Evolutionary conservation across 108 stramenopile species (phyloP).

Genomic region (Nannochloropsis gaditana): DNA sequence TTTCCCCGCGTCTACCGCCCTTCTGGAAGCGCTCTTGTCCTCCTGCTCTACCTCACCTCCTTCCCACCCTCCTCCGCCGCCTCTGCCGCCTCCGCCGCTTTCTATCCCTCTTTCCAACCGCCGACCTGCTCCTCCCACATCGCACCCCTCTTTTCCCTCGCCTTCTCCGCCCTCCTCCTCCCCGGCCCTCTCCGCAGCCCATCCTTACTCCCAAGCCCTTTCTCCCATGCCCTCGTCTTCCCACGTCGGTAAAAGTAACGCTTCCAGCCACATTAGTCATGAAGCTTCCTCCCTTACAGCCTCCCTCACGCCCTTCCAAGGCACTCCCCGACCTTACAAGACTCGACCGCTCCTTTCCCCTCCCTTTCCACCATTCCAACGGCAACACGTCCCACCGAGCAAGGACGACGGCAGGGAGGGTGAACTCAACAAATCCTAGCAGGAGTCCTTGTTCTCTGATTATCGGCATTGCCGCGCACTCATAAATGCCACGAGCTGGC

Average conservation of each 20-base stretch:
- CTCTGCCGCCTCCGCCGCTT: background rate
- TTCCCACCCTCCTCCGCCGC: background rate
- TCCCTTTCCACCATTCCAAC: background rate
- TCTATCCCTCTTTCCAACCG: background rate
- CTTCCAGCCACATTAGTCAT: background rate
- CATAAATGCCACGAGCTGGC: background rate
- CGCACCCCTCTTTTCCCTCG: background rate
- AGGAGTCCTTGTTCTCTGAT: background rate
- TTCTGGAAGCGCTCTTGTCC: background rate
- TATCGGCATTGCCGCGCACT: background rate
- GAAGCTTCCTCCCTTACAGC: background rate
- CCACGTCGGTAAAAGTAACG: background rate
- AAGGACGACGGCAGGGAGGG: too few relatives aligned
- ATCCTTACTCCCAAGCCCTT: too few relatives aligned
- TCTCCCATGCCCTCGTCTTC: too few relatives aligned
- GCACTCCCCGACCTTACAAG: slow-evolving; percentile 2
- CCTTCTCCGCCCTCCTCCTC: background rate
- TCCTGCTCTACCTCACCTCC: background rate
- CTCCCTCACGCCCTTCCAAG: background rate
- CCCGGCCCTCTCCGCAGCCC: background rate
- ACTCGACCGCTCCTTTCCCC: background rate
- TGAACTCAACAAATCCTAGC: too few relatives aligned
- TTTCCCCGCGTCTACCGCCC: background rate
- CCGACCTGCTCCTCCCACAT: background rate
- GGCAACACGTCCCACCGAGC: too few relatives aligned